Base-by-base conservation (phyloP, 2,329 filamentous ascomycete genomes). In the Epichloe scottii region DNA sequence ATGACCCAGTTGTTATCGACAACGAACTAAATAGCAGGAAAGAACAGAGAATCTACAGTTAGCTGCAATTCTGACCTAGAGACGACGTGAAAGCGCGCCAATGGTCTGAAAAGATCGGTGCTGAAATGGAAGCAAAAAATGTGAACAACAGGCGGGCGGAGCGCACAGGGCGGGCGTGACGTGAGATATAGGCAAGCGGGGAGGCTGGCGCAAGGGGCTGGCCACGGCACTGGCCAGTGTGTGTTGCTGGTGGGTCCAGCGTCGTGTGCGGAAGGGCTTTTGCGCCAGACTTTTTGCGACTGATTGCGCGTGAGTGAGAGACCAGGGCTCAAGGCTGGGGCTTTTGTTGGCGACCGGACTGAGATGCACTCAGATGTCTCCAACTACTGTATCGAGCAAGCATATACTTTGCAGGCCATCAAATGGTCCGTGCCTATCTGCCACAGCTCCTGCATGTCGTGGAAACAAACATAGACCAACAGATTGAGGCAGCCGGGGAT, bases 1-100 rank as follows among this genome's bases (percentile, higher is more conserved):
- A 83, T 86, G 48, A 82, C 82, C 93, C 93, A 98, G 60, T 79
- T 80, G 59, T 87, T 88, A 77, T 98, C 89, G 58, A 96, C 91
- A 61, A 98, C 87, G 68, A 95, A 98, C 91, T 96, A 66, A 51
- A 61, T 39, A 30, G 17, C 49, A 55, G n/a, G 41, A 14, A 51
- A 45, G 41, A 21, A 49, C 21, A 60, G 53, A 51, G 45, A 49
- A 50, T 48, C 23, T 17, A 46, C 41, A 21, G 56, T 59, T 52
- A 59, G 55, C 51, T 46, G 51, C 46, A 44, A n/a, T 33, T 26
- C 23, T 19, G 44, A 46, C 41, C 35, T 6, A n/a, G 30, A 51
- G 42, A 48, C 14, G 49, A 54, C 37, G 43, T 26, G 15, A 30
- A 45, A 34, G 46, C 53, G 53, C 52, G 48, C 43, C 50, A 50